Base-by-base conservation (phyloP, 352 stramenopile species). In the Phytophthora pistaciae region DNA sequence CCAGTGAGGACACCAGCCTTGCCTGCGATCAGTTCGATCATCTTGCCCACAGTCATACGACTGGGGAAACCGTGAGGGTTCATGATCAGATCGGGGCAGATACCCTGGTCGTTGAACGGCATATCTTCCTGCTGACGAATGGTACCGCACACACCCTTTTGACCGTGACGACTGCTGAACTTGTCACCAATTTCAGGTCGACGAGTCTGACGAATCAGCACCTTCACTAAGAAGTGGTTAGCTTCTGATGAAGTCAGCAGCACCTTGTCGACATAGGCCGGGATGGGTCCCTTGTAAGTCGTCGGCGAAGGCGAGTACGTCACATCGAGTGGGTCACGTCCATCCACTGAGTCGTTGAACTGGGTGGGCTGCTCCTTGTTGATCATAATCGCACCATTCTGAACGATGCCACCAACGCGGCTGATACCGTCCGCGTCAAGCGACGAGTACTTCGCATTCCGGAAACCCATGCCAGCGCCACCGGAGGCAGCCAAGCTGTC, bases 11-110 rank as follows among this genome's bases (percentile, higher is more conserved):
- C 92, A 64, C 94, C 97, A 42, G 98, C 97, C 82, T 99, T 99
- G 55, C 98, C 98, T 5, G 97, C 97, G 40, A 99, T 94, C 20
- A 99, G 77, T 84, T 99, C 98, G 20, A 99, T 99, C 82, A 99
- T 98, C 81, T 99, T 99, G 23, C 96, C 96, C 14, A 99, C 96
- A 14, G 98, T 99, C 98, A 99, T 99, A 61, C 98, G 97, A 71
- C 93, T 99, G 36, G 98, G 98, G 83, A 99, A 99, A 67, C 98
- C 98, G 85, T 99, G 98, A 52, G 98, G 98, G 83, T 99, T 99
- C 97, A 99, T 99, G 75, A 99, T 99, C 38, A 99, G 78, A 82
- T 99, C 98, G 0, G 98, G 98, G 60, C 95, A 98, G 42, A 99
- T 93, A 18, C 98, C 98, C 56, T 95, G 84, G 78, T 99, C 98